Conservation (phyloP, 1,139 yeast genomes). For the Sugiyamaella sp. region DNA sequence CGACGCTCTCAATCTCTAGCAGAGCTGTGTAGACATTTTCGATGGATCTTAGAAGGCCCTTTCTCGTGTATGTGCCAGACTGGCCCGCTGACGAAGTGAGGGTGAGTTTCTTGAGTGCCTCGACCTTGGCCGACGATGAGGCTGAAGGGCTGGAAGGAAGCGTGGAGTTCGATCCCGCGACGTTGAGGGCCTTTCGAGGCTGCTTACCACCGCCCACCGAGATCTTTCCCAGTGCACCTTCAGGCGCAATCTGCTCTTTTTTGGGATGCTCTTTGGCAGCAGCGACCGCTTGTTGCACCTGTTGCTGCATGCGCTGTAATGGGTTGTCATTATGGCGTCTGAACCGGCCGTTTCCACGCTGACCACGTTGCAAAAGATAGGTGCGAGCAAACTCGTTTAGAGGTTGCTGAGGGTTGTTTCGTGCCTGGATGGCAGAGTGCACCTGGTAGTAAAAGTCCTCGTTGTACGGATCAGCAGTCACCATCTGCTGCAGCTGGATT, state of each 20-base stretch:
- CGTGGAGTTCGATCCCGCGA: conserved; percentile 10
- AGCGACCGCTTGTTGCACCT: conserved; percentile 94
- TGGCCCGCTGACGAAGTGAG: conserved; percentile 15
- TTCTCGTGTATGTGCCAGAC: conserved; percentile 35
- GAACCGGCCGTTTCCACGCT: conserved; percentile 72
- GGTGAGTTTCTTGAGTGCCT: conserved; percentile 24
- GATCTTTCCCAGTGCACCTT: conserved; percentile 90
- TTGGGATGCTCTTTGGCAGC: conserved; percentile 91
- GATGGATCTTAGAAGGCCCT: conserved; percentile 47
- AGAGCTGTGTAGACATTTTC: conserved; percentile 81
- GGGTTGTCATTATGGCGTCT: conserved; percentile 78
- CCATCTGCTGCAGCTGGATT: conserved; percentile 92
- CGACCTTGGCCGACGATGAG: conserved; percentile 23
- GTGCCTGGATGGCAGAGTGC: conserved; percentile 77
- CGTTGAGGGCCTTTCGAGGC: conserved; percentile 83
- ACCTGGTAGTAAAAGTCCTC: conserved; percentile 98
- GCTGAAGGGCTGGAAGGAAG: conserved; percentile 7
- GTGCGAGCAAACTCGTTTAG: conserved; percentile 83
- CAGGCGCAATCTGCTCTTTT: conserved; percentile 69
- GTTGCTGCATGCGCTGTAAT: conserved; percentile 96
- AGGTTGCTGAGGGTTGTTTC: conserved; percentile 50
- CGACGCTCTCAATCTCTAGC: conserved; percentile 78
- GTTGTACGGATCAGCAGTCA: conserved; percentile 94
- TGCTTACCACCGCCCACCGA: conserved; percentile 80
- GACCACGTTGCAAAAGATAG: conserved; percentile 92